Evolutionary conservation across 176 grass and related monocot genomes (phyloP), one percentile per base, ranked within the genome.

Genomic region (Rhipidocladum racemiflorum): DNA sequence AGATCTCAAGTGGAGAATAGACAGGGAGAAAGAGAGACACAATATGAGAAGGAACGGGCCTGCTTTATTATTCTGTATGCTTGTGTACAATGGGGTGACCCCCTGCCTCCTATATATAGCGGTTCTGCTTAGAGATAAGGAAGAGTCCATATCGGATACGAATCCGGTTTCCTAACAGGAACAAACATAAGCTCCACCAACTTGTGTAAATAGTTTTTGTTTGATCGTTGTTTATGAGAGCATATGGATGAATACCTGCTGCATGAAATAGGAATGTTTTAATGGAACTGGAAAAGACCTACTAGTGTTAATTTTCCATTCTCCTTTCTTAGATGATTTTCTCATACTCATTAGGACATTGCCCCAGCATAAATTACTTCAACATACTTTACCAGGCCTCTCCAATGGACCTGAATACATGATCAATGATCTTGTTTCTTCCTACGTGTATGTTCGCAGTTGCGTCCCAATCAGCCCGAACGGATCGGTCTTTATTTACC

Each of bases 401-500:
- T 48, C 8, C 40, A 14, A 1, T 53, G 7, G 68, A 29, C 9
- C 20, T 81, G 20, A 72, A 9, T 35, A 81, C 45, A 24, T 20
- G 9, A 57, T 57, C 21, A 57, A 57, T 24, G 54, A 59, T 59
- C 55, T 25, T 25, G 10, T 35, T 16, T 80, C 17, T 88, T 43
- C 55, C 11, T 70, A 13, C 21, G 63, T 85, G 9, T 91, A 98
- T 92, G 63, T 98, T 93, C 68, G 96, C 96, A 28, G 87, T 90
- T 85, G 86, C 91, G 13, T 89, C 91, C 61, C 88, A 90, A 59
- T 88, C 92, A 56, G 88, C 88, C 57, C 85, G 89, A 90, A 91
- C 81, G 45, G 96, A 98, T 57, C 95, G 96, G 96, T 98, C 96
- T 57, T 80, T 89, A 21, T 95, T 99, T 88, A 98, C 92, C 25